These are phyloP conservation scores for Rhododendron mucronatum DNA, from an alignment of 148 eudicot species.

Conservation along the genomic window DNA sequence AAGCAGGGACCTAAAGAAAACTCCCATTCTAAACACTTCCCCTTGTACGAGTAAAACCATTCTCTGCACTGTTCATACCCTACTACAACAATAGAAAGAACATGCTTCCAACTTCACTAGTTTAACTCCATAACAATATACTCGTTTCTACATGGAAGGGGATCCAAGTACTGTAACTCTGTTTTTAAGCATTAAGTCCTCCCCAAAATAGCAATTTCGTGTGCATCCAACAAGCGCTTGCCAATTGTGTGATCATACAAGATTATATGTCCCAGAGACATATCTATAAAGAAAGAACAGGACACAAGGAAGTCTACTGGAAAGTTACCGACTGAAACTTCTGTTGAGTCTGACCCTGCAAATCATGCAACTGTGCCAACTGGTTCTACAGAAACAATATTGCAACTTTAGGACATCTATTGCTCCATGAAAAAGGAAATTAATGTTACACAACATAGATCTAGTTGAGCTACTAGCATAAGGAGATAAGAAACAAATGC, in stretches of 20 bases:
- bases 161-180: neutral
- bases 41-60: neutral
- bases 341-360: constrained; percentile 60
- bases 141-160: neutral
- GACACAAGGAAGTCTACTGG: neutral
- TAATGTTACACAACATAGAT: neutral
- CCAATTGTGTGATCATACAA: neutral
- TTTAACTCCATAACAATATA: neutral
- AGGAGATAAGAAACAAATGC: neutral
- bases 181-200: neutral
- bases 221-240: neutral
- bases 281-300: neutral
- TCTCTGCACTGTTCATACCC: neutral
- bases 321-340: constrained; percentile 55
- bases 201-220: neutral
- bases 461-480: neutral
- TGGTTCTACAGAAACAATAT: constrained; percentile 44
- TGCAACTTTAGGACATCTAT: neutral
- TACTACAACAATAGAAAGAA: neutral
- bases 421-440: neutral
- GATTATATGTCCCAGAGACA: neutral
- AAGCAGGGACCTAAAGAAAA: neutral
- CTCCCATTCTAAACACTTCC: neutral
- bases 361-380: constrained; percentile 61
- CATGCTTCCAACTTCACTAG: neutral